Evolutionary conservation across 2,329 filamentous ascomycete species (phyloP).

Genomic region (Aureobasidium sp.): DNA sequence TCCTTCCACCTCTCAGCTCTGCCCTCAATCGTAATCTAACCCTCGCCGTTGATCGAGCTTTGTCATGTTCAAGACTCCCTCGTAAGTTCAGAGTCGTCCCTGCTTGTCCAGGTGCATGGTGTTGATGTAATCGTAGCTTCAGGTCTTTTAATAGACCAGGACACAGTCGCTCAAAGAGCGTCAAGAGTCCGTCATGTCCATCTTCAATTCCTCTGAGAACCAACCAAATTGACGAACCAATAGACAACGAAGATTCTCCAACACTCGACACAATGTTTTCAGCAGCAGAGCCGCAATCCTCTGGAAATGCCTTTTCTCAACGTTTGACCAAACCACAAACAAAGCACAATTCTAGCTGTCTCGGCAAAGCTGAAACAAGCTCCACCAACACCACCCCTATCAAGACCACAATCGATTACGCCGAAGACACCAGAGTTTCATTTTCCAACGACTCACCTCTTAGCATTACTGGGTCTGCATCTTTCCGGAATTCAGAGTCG

Average conservation of each 20-base stretch:
- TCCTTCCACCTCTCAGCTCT: slow-evolving; percentile 5
- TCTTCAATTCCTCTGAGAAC: background rate
- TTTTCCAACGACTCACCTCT: slow-evolving; percentile 11
- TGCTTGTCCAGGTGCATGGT: background rate
- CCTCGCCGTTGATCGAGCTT: slow-evolving; percentile 3
- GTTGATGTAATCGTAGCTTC: slow-evolving; percentile 4
- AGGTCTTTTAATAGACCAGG: slow-evolving; percentile 7
- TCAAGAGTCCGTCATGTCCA: background rate
- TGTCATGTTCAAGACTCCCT: slow-evolving; percentile 14
- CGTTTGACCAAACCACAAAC: slow-evolving; percentile 12
- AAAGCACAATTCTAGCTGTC: slow-evolving; percentile 3
- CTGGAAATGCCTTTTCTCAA: background rate
- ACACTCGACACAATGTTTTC: slow-evolving; percentile 3
- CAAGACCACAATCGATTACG: slow-evolving; percentile 2
- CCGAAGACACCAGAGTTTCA: background rate
- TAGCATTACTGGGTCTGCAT: background rate
- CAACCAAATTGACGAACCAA: background rate
- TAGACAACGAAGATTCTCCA: slow-evolving; percentile 7
- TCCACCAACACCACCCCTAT: slow-evolving; percentile 4
- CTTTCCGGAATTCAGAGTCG: background rate
- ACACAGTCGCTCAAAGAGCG: slow-evolving; percentile 1
- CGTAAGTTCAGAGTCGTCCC: slow-evolving; percentile 6
- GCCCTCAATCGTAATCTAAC: slow-evolving; percentile 11
- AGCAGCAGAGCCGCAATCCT: background rate
- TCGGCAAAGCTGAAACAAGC: slow-evolving; percentile 1